Base-by-base conservation (phyloP, 1,284 basidiomycete species). In the Ceratobasidium sp. region DNA sequence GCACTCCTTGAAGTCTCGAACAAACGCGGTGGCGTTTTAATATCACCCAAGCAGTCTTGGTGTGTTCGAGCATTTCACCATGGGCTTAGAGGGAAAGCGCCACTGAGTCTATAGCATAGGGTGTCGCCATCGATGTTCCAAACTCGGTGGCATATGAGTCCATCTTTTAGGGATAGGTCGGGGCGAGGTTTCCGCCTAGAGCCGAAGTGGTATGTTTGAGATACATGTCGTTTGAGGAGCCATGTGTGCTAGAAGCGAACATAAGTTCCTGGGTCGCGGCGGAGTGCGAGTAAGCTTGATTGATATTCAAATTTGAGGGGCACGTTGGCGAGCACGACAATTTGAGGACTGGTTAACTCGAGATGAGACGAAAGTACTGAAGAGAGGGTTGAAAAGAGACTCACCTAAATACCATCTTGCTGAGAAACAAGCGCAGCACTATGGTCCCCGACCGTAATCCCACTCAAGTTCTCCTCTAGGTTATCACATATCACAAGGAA, bases 231-330 rank as follows among this genome's bases (percentile, higher is more conserved):
- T 90, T 88, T 10, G 89, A 86, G 3, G 91, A 91, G 0, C 90
- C 90, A 79, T 89, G 90, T 54, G 86, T 86, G 3, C 88, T 88
- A 83, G 90, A 91, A 20, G 82, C 82, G 3, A 89, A 89, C 38
- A 90, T 87, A 40, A 90, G 85, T 26, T 90, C 91, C n/a, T 90
- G 91, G n/a, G n/a, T n/a, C n/a, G n/a, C n/a, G n/a, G n/a, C n/a
- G n/a, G n/a, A n/a, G n/a, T n/a, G n/a, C n/a, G n/a, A n/a, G n/a
- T n/a, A n/a, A n/a, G n/a, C n/a, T n/a, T n/a, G n/a, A n/a, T n/a
- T n/a, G n/a, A n/a, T n/a, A n/a, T n/a, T n/a, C n/a, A n/a, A n/a
- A n/a, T n/a, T n/a, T n/a, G n/a, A n/a, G n/a, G n/a, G n/a, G n/a
- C n/a, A n/a, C n/a, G n/a, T n/a, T n/a, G n/a, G n/a, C n/a, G n/a